These are phyloP conservation scores for Phanerochaete carnosa DNA, from an alignment of 768 basidiomycete species.

Conservation along the genomic window DNA sequence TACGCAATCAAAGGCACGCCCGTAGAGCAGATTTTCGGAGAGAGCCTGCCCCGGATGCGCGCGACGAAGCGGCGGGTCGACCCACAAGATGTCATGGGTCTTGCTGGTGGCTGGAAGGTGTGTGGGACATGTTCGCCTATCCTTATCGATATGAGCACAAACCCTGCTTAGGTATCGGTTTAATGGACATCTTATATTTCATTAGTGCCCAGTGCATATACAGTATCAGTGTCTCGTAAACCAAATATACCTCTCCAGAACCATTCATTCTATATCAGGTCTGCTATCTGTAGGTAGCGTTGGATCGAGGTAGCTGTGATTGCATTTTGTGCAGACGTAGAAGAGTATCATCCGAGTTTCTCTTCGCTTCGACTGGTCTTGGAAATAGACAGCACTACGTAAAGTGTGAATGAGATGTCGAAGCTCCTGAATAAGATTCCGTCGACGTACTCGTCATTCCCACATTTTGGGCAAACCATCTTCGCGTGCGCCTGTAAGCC, in stretches of 20 bases:
- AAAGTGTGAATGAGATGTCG: conserved; percentile 5
- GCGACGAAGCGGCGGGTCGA: conserved; percentile 45
- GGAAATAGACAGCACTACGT: conserved; percentile 87
- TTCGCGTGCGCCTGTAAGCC: conserved; percentile 70
- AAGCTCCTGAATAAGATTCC: background rate
- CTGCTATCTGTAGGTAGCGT: conserved; percentile 21
- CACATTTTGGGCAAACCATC: conserved; percentile 79
- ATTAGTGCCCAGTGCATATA: background rate
- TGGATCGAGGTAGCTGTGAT: conserved; percentile 72
- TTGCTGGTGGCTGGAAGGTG: conserved; percentile 63
- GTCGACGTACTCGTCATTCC: conserved; percentile 72
- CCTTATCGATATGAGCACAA: too few relatives aligned
- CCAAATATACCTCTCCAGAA: background rate
- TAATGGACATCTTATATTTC: background rate
- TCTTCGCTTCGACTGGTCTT: conserved; percentile 96
- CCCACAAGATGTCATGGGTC: conserved; percentile 58
- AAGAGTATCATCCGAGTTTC: conserved; percentile 95
- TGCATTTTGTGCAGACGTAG: conserved; percentile 84
- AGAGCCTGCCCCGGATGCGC: conserved; percentile 39
- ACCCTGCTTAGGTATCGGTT: too few relatives aligned
- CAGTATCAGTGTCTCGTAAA: background rate
- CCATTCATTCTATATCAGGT: conserved; percentile 22
- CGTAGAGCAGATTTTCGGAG: conserved; percentile 47
- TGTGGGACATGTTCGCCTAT: too few relatives aligned
- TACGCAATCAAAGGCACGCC: conserved; percentile 56